Percentiles rank a stretch among this genome's conserved stretches.
Conservation (phyloP, 345 rosid species). For the Cardamine resedifolia region DNA sequence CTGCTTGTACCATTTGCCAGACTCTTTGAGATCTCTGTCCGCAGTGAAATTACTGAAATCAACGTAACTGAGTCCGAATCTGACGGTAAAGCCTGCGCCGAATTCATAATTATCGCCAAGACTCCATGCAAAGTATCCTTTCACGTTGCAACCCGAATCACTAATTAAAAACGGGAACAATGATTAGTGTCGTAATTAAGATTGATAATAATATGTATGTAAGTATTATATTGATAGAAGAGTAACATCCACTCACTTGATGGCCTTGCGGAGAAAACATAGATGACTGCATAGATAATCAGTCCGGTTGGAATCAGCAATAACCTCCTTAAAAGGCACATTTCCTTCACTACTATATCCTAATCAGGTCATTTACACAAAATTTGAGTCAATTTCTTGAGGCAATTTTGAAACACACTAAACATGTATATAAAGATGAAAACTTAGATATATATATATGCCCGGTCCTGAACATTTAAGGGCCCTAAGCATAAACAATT, state of each 20-base stretch:
- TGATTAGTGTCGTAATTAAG: neutral
- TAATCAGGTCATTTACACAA: neutral
- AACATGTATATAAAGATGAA: neutral
- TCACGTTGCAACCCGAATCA: neutral
- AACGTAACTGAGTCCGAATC: conserved; percentile 23
- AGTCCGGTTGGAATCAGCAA: conserved; percentile 2
- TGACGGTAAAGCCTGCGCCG: conserved; percentile 9
- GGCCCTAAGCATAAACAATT: too few relatives aligned
- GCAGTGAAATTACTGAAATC: neutral
- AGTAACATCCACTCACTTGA: conserved; percentile 19
- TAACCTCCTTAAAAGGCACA: neutral
- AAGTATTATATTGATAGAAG: neutral
- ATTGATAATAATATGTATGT: neutral
- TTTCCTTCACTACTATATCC: conserved; percentile 6
- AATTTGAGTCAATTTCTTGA: neutral
- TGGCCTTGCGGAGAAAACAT: conserved; percentile 24
- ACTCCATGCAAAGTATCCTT: conserved; percentile 27
- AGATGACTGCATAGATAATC: conserved; percentile 33
- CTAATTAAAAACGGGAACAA: neutral
- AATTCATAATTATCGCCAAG: conserved; percentile 33
- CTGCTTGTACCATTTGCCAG: conserved; percentile 24
- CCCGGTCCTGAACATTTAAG: too few relatives aligned
- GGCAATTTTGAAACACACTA: neutral
- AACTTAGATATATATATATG: neutral
- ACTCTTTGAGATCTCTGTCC: conserved; percentile 24